phyloP scores from a whole-genome alignment of 2,329 filamentous ascomycete species.

The Furcasterigmium sp. region DNA sequence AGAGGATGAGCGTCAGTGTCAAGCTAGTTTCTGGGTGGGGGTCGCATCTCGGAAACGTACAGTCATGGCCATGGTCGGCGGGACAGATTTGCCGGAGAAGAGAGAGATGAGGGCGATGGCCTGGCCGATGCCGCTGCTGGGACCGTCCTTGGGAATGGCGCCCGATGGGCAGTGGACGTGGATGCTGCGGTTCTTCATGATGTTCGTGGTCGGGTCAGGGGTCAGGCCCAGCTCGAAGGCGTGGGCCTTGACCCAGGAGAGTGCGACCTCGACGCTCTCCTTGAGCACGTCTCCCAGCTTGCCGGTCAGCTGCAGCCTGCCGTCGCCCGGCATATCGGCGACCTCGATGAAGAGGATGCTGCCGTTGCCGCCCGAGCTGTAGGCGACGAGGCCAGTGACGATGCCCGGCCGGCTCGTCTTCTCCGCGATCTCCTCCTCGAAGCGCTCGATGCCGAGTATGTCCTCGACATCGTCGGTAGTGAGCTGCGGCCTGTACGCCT shows the following conservation, averaged over 20 bases:
- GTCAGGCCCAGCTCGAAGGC: conserved; percentile 86
- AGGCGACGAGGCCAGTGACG: conserved; percentile 93
- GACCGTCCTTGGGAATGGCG: conserved; percentile 90
- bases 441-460: conserved; percentile 89
- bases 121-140: conserved; percentile 84
- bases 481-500: conserved; percentile 68
- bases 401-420: conserved; percentile 79
- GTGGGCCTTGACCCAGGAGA: conserved; percentile 96
- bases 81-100: conserved; percentile 80
- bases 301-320: conserved; percentile 89
- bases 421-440: conserved; percentile 92
- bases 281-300: conserved; percentile 96
- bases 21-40: background rate
- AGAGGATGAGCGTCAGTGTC: conserved; percentile 7
- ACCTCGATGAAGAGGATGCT: conserved; percentile 98
- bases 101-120: conserved; percentile 89
- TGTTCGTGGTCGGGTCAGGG: conserved; percentile 74
- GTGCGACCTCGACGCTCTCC: conserved; percentile 91
- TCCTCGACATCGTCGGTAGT: conserved; percentile 77
- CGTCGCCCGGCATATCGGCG: conserved; percentile 91
- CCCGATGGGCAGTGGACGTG: conserved; percentile 96
- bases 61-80: conserved; percentile 94
- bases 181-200: conserved; percentile 91
- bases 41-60: conserved; percentile 33
- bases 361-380: conserved; percentile 86